These are phyloP conservation scores for Immersiella caudata DNA, from an alignment of 495 filamentous ascomycete genomes.

Conservation along the genomic window DNA sequence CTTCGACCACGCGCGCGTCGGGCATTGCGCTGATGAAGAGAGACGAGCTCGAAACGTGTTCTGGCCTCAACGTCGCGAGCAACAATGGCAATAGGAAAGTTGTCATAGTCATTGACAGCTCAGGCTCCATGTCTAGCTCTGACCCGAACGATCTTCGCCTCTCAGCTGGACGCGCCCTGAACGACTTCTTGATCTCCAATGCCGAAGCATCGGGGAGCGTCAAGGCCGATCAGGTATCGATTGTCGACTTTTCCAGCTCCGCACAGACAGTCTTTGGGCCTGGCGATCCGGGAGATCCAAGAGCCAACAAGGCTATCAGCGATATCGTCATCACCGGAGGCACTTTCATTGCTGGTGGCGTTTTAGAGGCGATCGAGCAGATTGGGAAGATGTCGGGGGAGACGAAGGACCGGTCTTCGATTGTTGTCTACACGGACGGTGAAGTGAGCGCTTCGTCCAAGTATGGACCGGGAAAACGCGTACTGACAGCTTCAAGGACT, in stretches of 20 bases:
- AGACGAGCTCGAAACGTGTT: slow-evolving; percentile 17
- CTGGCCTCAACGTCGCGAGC: slow-evolving; percentile 31
- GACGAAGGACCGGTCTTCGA: slow-evolving; percentile 31
- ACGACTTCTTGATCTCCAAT: slow-evolving; percentile 33
- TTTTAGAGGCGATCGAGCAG: slow-evolving; percentile 31
- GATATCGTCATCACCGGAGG: slow-evolving; percentile 17
- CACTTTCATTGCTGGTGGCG: slow-evolving; percentile 30
- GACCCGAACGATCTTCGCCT: slow-evolving; percentile 37
- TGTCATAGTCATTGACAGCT: slow-evolving; percentile 31
- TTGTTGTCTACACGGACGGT: slow-evolving; percentile 43
- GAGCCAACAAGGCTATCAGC: slow-evolving; percentile 18
- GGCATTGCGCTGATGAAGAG: neutral
- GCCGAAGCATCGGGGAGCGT: slow-evolving; percentile 20
- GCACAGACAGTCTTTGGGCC: slow-evolving; percentile 31
- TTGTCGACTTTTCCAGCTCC: slow-evolving; percentile 32
- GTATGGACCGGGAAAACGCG: neutral
- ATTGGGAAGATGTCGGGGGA: slow-evolving; percentile 21
- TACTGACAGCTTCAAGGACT: slow-evolving; percentile 17
- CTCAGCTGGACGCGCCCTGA: slow-evolving; percentile 31
- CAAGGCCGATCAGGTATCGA: slow-evolving; percentile 34
- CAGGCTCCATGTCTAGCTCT: slow-evolving; percentile 30
- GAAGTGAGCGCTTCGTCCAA: slow-evolving; percentile 19
- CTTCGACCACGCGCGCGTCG: neutral
- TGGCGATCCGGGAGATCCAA: slow-evolving; percentile 33
- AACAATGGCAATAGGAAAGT: slow-evolving; percentile 31